A percentile compares a stretch with the other conserved stretches of the same genome.
Conservation (phyloP, 768 basidiomycete genomes). For the Phlegmacium glaucopus region DNA sequence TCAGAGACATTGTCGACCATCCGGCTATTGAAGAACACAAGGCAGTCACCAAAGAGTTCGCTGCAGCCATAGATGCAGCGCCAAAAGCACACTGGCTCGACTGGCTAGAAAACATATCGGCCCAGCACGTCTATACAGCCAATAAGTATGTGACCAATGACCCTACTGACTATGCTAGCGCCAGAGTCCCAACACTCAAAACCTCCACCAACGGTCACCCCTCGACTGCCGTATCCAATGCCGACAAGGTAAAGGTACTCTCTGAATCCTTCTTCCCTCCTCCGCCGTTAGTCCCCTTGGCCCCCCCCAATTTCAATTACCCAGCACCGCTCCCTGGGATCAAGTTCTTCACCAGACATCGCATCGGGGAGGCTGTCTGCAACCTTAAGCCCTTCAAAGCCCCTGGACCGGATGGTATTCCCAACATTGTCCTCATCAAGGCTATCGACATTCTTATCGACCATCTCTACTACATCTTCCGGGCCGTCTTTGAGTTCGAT, state of each 20-base stretch:
- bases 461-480: no score
- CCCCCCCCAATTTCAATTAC: background rate
- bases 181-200: background rate
- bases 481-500: no score
- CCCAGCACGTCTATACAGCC: background rate
- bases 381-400: background rate
- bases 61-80: background rate
- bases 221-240: background rate
- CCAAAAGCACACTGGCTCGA: background rate
- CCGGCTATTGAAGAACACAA: constrained; percentile 14
- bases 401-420: no score
- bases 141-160: background rate
- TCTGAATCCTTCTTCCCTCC: background rate
- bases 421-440: no score
- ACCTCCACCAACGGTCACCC: background rate
- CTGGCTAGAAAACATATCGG: background rate
- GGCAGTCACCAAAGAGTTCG: background rate
- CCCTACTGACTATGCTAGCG: background rate
- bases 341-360: background rate
- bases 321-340: background rate
- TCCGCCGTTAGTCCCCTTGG: background rate
- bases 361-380: background rate
- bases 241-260: background rate
- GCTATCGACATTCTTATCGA: no score
- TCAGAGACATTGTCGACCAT: constrained; percentile 10